These are phyloP conservation scores for Arabidopsis hybrid DNA, from an alignment of 441 rosid species.

Conservation along the genomic window DNA sequence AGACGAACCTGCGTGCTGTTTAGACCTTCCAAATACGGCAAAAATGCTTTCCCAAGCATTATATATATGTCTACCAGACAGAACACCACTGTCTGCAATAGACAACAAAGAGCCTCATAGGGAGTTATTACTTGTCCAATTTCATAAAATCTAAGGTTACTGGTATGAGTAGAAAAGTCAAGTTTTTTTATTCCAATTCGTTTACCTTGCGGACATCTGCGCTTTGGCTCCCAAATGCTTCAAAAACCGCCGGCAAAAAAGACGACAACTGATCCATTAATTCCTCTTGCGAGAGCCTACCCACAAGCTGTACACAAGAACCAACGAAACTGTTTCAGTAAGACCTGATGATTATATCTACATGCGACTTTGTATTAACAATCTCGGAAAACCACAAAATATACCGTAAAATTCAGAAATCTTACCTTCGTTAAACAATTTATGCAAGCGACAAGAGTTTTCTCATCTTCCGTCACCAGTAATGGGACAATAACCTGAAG, in stretches of 20 bases:
- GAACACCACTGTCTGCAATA: slow-evolving; percentile 91
- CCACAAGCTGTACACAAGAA: slow-evolving; percentile 73
- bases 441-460: slow-evolving; percentile 90
- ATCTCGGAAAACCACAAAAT: background rate
- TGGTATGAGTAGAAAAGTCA: background rate
- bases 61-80: slow-evolving; percentile 98
- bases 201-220: slow-evolving; percentile 98
- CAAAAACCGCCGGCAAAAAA: slow-evolving; percentile 91
- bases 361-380: background rate
- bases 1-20: slow-evolving; percentile 89
- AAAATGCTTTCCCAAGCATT: slow-evolving; percentile 96
- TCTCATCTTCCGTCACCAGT: slow-evolving; percentile 93
- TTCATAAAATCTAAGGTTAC: background rate
- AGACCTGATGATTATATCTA: slow-evolving; percentile 6
- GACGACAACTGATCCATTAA: slow-evolving; percentile 83
- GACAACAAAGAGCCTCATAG: slow-evolving; percentile 2
- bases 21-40: slow-evolving; percentile 92
- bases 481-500: slow-evolving; percentile 87
- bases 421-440: slow-evolving; percentile 94
- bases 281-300: slow-evolving; percentile 90
- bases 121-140: background rate
- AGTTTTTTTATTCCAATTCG: background rate
- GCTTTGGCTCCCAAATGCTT: slow-evolving; percentile 97
- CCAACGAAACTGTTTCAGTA: slow-evolving; percentile 17
- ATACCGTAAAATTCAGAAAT: background rate